Evolutionary conservation across 2,329 filamentous ascomycete genomes (phyloP).

Genomic region (Mollisia scopiformis): DNA sequence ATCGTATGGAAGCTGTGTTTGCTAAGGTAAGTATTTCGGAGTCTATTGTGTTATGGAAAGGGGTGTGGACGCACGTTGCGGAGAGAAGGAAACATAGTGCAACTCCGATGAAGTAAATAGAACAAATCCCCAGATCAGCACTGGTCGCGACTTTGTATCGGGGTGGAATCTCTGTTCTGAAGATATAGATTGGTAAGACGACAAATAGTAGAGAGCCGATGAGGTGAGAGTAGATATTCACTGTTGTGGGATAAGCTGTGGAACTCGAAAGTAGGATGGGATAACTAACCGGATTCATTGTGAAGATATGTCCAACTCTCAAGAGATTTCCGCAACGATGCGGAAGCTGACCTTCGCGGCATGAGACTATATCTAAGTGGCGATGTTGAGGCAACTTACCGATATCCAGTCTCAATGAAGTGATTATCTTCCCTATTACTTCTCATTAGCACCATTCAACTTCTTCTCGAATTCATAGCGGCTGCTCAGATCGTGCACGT

Average conservation of each 20-base stretch:
- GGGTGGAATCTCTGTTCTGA: conserved; percentile 32
- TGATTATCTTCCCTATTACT: background rate
- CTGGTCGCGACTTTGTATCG: conserved; percentile 36
- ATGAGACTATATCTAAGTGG: background rate
- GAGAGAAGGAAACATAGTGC: conserved; percentile 42
- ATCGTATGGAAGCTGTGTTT: conserved; percentile 42
- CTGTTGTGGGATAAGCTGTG: too few species aligned
- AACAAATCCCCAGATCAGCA: conserved; percentile 42
- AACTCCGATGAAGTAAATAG: conserved; percentile 42
- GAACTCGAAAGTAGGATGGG: too few species aligned
- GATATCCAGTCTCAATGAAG: conserved; percentile 2
- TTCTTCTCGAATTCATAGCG: background rate
- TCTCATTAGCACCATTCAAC: conserved; percentile 3
- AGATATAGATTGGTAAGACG: conserved; percentile 34
- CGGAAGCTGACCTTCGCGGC: background rate
- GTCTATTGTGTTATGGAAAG: too few species aligned
- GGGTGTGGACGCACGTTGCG: too few species aligned
- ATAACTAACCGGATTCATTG: background rate
- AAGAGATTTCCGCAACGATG: background rate
- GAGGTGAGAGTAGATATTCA: conserved; percentile 46
- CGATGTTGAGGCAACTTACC: background rate
- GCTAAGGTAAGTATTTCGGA: too few species aligned
- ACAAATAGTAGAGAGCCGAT: conserved; percentile 43
- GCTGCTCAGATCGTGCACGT: background rate
- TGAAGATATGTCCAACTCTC: background rate